Base-by-base conservation (phyloP, 1,284 basidiomycete species). In the Retiboletus fuscus region DNA sequence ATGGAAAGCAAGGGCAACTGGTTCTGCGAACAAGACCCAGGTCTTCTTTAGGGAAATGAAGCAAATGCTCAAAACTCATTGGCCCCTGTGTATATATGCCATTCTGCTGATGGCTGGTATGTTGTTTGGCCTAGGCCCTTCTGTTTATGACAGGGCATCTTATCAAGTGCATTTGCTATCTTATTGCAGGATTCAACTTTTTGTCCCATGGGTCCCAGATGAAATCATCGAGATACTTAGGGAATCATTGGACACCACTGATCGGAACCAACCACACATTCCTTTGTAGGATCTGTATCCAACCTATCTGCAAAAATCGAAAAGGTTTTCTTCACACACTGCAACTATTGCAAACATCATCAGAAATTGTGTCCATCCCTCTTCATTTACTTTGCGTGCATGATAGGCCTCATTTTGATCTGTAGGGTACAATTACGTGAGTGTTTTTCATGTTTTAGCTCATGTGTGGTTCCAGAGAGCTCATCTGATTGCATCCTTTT, bases 271-370 rank as follows among this genome's bases (percentile, higher is more conserved):
- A 57, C 22, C 22, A 6, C 18, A 95, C 87, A 81, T 30, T 53
- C 28, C 22, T 41, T 57, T 69, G 60, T 76, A 86, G 86, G 93
- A 95, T 82, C 78, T 95, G 34, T 95, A 93, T 85, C 95, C 95
- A 26, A 95, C 92, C 4, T 96, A 95, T 82, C 86, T 97, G 64
- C 82, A 90, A 74, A 82, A 81, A 3, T 85, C 89, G 6, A 94
- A 94, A 78, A 85, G 85, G 46, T 90, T 93, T 79, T 82, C 82
- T 62, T 61, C 86, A 0, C 86, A 92, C 74, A 81, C 89, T 64
- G 88, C 96, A 0, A 95, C 94, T 3, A 87, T 95, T 44, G 95
- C 95, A 0, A 98, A 96, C 13, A 99, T 99, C 80, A 95, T 98
- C 73, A 93, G 94, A 47, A 96, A 94, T 82, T 93, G 90, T 76